Evolutionary conservation across 2,329 filamentous ascomycete species (phyloP).

Genomic region (Ilyonectria mors-panacis): DNA sequence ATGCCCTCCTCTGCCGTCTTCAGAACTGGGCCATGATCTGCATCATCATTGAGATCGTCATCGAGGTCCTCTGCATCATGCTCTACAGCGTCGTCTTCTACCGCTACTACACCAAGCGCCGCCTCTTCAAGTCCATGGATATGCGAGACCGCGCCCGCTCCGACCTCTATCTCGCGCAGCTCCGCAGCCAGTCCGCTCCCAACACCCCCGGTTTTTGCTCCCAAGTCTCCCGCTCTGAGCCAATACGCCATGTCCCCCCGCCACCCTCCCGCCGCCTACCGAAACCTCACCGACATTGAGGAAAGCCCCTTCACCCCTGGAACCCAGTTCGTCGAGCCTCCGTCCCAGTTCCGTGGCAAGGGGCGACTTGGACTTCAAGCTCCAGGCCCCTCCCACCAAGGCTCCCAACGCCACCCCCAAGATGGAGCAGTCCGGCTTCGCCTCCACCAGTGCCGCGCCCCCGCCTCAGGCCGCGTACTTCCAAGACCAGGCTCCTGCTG

Average conservation of each 20-base stretch:
- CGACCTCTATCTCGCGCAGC: slow-evolving; percentile 92
- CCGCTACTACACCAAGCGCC: slow-evolving; percentile 96
- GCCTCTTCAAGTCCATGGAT: slow-evolving; percentile 97
- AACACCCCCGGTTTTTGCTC: slow-evolving; percentile 93
- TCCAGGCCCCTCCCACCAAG: slow-evolving; percentile 87
- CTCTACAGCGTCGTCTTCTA: slow-evolving; percentile 98
- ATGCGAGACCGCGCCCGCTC: slow-evolving; percentile 93
- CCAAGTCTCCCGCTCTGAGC: slow-evolving; percentile 71
- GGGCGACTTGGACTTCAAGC: slow-evolving; percentile 78
- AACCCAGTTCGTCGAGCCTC: slow-evolving; percentile 72
- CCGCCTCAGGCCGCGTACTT: slow-evolving; percentile 60
- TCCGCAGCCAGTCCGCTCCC: slow-evolving; percentile 88
- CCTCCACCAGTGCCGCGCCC: slow-evolving; percentile 56
- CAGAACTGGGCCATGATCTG: slow-evolving; percentile 96
- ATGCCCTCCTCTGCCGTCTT: slow-evolving; percentile 91
- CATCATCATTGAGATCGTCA: slow-evolving; percentile 95
- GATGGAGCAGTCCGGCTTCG: slow-evolving; percentile 74
- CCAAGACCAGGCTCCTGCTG: slow-evolving; percentile 77
- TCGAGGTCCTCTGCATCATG: slow-evolving; percentile 91
- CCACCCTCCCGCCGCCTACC: slow-evolving; percentile 71
- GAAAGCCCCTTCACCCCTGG: slow-evolving; percentile 68
- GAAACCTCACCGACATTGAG: slow-evolving; percentile 63
- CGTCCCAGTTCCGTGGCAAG: slow-evolving; percentile 71
- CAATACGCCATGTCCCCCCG: slow-evolving; percentile 71
- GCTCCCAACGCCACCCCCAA: slow-evolving; percentile 84